These are phyloP conservation scores for Boletus sp. DNA, from an alignment of 768 basidiomycete species.

Conservation along the genomic window DNA sequence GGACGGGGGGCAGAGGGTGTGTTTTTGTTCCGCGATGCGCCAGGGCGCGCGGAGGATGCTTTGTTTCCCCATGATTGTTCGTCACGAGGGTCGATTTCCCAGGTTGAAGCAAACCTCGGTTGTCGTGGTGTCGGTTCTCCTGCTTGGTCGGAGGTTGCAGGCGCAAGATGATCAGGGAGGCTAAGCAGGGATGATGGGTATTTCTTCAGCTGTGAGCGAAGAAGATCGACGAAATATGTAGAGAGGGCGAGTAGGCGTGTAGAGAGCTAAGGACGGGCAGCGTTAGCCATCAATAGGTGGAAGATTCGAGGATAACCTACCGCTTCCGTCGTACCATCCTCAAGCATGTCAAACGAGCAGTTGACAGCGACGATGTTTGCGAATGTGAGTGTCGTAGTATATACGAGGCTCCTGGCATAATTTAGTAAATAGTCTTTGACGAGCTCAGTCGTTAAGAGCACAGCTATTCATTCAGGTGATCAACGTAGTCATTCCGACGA, in stretches of 20 bases:
- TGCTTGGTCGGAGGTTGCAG: neutral
- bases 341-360: conserved; percentile 77
- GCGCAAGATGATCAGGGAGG: conserved; percentile 23
- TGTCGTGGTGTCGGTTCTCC: neutral
- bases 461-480: conserved; percentile 45
- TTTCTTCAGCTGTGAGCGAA: conserved; percentile 30
- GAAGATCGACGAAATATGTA: conserved; percentile 31
- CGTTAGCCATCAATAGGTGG: conserved; percentile 22
- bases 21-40: neutral
- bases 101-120: neutral
- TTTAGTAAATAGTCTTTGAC: conserved; percentile 86
- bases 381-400: conserved; percentile 81
- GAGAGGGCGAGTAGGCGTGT: conserved; percentile 21
- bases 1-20: neutral
- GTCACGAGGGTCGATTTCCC: conserved; percentile 3
- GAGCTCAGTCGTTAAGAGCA: conserved; percentile 65
- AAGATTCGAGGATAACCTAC: conserved; percentile 28
- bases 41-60: neutral
- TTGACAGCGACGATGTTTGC: conserved; percentile 73
- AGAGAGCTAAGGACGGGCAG: conserved; percentile 29
- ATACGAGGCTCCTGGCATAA: conserved; percentile 88
- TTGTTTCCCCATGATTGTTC: neutral
- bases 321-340: conserved; percentile 58
- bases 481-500: neutral
- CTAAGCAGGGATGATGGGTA: conserved; percentile 26